Base-by-base conservation (phyloP, 75 land plant genomes). In the Cryptomeria japonica region DNA sequence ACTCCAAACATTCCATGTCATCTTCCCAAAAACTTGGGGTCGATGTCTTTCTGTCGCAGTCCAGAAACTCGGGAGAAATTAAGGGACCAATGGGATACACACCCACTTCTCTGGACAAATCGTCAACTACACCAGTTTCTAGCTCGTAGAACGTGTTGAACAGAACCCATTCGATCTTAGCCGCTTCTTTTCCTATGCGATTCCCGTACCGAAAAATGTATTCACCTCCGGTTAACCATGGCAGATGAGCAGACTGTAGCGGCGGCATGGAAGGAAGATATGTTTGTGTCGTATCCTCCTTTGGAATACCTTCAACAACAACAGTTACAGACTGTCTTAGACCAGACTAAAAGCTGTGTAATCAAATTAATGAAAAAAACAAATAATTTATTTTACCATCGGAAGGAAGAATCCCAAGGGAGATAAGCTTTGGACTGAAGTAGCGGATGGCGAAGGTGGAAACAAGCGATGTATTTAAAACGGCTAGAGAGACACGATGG, bases 1-100 rank as follows among this genome's bases (percentile, higher is more conserved):
- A 95, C 0, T 86, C 46, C 25, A 89, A 80, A 84, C 88, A 90
- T 28, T 76, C 6, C 41, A 28, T 14, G 12, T 37, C 56, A 22
- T 90, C 86, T 19, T 34, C 76, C 88, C 90, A 87, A 38, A 86
- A 64, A 12, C 58, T 44, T 15, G 85, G 34, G 12, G 49, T 42
- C 32, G 2, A 4, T 7, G 3, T 11, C 12, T 8, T 39, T 34
- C 41, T 12, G 2, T 22, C 49, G 22, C 9, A 7, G 3, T 75
- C 36, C 38, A 83, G 51, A 46, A 83, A 38, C 18, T 32, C n/a
- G 13, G 51, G 22, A 25, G 84, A 39, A 46, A 84, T 31, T 32
- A 84, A 84, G 12, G 85, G 85, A 46, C 85, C 85, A 3, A 84
- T 31, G 22, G 85, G 53, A 31, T 34, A 84, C 0, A 84, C 53